phyloP scores from a whole-genome alignment of 2,329 filamentous ascomycete genomes.

The Exserohilum turcica region DNA sequence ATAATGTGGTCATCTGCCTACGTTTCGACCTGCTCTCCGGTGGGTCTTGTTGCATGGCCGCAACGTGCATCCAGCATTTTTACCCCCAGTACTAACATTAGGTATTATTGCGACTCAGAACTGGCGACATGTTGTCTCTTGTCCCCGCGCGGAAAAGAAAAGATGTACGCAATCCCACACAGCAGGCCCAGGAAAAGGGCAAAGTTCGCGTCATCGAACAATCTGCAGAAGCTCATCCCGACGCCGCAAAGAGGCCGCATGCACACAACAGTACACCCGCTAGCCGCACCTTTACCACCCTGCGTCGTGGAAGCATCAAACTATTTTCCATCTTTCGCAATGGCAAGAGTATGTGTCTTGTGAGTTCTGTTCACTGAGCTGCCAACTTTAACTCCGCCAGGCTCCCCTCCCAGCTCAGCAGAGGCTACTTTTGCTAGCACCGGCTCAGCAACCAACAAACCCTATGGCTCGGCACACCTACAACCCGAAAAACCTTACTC shows the following conservation, averaged over 20 bases:
- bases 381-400: conserved; percentile 15
- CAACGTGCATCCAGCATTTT: conserved; percentile 7
- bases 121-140: conserved; percentile 39
- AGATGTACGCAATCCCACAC: conserved; percentile 26
- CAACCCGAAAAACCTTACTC: conserved; percentile 5
- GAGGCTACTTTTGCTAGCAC: conserved; percentile 11
- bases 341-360: conserved; percentile 31
- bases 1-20: background rate
- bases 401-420: conserved; percentile 18
- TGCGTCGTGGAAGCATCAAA: conserved; percentile 40
- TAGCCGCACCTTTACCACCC: conserved; percentile 32
- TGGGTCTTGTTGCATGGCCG: background rate
- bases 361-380: background rate
- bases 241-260: conserved; percentile 19
- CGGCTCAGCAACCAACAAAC: conserved; percentile 20
- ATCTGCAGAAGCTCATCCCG: conserved; percentile 16
- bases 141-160: conserved; percentile 41
- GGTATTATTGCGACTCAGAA: background rate
- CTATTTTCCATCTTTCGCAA: conserved; percentile 45
- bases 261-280: conserved; percentile 24
- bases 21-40: background rate
- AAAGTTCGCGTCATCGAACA: conserved; percentile 43
- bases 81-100: conserved; percentile 3
- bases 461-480: conserved; percentile 20
- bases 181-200: conserved; percentile 33